Evolutionary conservation across 2,329 filamentous ascomycete species (phyloP).

Genomic region (Epichloe coenophiala): DNA sequence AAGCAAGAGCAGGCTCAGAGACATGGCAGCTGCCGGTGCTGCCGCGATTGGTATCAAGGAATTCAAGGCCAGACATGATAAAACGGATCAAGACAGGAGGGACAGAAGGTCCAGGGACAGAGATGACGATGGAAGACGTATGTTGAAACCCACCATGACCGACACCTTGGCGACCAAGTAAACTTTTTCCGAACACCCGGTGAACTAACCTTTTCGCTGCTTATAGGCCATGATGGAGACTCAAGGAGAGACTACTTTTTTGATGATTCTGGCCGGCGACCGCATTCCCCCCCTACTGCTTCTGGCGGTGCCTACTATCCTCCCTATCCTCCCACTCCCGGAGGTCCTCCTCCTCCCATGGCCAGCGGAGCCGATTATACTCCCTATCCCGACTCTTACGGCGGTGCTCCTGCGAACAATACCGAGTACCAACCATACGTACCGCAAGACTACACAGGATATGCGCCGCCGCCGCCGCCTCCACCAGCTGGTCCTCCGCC

Average conservation of each 20-base stretch:
- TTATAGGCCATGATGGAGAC: slow-evolving; percentile 24
- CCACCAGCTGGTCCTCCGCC: slow-evolving; percentile 22
- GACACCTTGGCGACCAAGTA: not conserved
- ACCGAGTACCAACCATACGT: slow-evolving; percentile 27
- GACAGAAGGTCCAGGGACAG: slow-evolving; percentile 24
- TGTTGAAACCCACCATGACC: slow-evolving; percentile 7
- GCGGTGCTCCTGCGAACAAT: slow-evolving; percentile 9
- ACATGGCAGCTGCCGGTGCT: slow-evolving; percentile 39
- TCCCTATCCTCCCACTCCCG: slow-evolving; percentile 22
- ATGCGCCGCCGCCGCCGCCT: slow-evolving; percentile 19
- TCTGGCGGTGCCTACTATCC: slow-evolving; percentile 39
- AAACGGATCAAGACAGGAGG: slow-evolving; percentile 29
- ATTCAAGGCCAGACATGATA: slow-evolving; percentile 29
- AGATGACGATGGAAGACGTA: slow-evolving; percentile 10
- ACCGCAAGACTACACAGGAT: slow-evolving; percentile 28
- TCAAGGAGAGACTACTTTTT: slow-evolving; percentile 20
- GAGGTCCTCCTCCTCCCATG: slow-evolving; percentile 4
- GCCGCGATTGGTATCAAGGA: slow-evolving; percentile 51
- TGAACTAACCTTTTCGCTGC: not conserved
- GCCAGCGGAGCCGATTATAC: slow-evolving; percentile 5
- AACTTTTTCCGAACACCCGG: not conserved
- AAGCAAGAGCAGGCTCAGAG: slow-evolving; percentile 39
- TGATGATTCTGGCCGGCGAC: slow-evolving; percentile 20
- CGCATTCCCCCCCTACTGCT: slow-evolving; percentile 36
- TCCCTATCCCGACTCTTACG: slow-evolving; percentile 16